Base-by-base conservation (phyloP, 805 yeast genomes). In the Wickerhamiella sergipiensis region DNA sequence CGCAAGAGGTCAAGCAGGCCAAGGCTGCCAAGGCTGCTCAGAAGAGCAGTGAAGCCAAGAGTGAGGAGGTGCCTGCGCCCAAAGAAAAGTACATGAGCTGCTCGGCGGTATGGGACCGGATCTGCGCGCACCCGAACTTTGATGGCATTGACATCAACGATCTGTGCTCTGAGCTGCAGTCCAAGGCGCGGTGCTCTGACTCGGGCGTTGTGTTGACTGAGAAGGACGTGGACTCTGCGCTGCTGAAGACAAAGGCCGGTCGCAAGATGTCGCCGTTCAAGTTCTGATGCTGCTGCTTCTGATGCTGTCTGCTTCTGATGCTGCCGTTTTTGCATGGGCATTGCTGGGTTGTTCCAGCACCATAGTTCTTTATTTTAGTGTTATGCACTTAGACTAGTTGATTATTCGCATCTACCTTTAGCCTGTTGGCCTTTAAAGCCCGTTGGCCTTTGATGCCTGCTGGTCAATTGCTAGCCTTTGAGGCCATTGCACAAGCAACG, bases 21-120 rank as follows among this genome's bases (percentile, higher is more conserved):
- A 29, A 29, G 13, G 26, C 26, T 7, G n/a, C n/a, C n/a, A n/a
- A n/a, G n/a, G n/a, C n/a, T 24, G 8, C 26, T 24, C 8, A 24
- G 5, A 24, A 5, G 8, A 24, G 26, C 26, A 8, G 8, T 8
- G 8, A 8, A 5, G 38, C n/a, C 9, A 31, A 31, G n/a, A 31
- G 40, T 7, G 67, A 64, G 19, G 54, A 58, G 8, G 67, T 66
- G 21, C 68, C 70, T 3, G 64, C 61, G 2, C 53, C 57, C 7
- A 50, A 55, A 19, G 54, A 59, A 38, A 61, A 58, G 52, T 56
- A 65, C 58, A 68, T 84, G 67, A 79, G 79, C 61, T 92, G 98
- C 67, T 78, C 95, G 0, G 96, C 88, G 58, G 83, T 90, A 15
- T 92, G 98, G 98, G 97, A 90, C 66, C 77, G 97, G 62, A 83